Evolutionary conservation across 2,329 filamentous ascomycete genomes (phyloP), one percentile per base, ranked within the genome.

Genomic region (Penicillium sp.): DNA sequence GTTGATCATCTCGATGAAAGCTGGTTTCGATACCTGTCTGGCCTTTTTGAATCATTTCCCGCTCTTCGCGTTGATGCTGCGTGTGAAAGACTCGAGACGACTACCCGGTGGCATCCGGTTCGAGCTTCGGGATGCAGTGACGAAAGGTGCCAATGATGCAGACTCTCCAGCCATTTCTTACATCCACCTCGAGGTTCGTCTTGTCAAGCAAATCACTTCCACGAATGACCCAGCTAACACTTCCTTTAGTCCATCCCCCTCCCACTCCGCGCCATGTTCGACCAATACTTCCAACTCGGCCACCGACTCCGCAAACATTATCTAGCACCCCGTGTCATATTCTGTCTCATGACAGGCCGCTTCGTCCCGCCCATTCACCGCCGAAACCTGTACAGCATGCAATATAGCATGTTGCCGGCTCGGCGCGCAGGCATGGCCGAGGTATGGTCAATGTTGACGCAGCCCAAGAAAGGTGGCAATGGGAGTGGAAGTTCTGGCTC

Each of bases 21-120:
- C 94, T 13, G 85, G 87, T 17, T 88, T 99, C 60, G 95, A 99
- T 79, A 97, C 94, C 2, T 85, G 93, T 70, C 85, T 99, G 68
- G 96, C 95, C 47, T 97, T 91, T 78, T 80, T 99, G 60, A 99
- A 99, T 75, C 96, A 99, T 78, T 99, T 99, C 71, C 96, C 95
- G 7, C 85, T 99, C 17, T 99, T 99, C 79, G 95, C 95, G 30
- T 82, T 98, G 60, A 99, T 99, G 96, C 83, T 99, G 63, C 87
- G 94, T 70, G 84, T 97, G 70, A 99, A 99, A 78, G 96, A 99
- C 78, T 92, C 93, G 9, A 85, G 89, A 76, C 88, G 95, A 75
- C 83, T 99, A 69, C 95, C 95, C 63, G 94, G 92, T 89, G 92
- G 92, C 61, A 93, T 97, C 74, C 89, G 89, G 71, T 98, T 97